These are phyloP conservation scores for Fusarium veterinarium DNA, from an alignment of 2,329 filamentous ascomycete species.

Conservation along the genomic window DNA sequence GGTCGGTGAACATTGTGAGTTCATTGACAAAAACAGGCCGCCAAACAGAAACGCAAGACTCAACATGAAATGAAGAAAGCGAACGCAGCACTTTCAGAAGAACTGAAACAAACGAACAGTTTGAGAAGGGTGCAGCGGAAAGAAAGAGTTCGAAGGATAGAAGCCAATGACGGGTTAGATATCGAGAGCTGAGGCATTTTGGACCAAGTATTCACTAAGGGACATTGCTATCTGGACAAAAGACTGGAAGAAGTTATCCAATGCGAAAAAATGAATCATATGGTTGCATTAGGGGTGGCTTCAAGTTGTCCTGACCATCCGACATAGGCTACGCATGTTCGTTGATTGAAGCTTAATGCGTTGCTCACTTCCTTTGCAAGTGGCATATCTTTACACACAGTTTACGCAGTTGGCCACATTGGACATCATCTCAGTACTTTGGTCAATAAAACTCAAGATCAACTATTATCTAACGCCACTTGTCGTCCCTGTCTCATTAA, in stretches of 20 bases:
- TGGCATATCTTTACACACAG: neutral
- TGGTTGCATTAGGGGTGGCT: neutral
- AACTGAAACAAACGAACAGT: neutral
- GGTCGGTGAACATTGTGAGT: neutral
- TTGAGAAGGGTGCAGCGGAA: neutral
- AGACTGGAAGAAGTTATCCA: neutral
- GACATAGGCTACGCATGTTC: neutral
- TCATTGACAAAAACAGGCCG: neutral
- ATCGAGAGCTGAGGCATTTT: neutral
- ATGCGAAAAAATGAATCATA: neutral
- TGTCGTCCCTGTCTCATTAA: neutral
- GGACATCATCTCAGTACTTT: neutral
- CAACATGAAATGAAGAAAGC: neutral
- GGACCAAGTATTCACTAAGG: neutral
- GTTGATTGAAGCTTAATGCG: neutral
- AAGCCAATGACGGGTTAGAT: neutral
- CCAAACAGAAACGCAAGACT: neutral
- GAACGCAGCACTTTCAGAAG: neutral
- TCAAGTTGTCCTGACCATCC: neutral
- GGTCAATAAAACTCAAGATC: neutral
- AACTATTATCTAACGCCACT: neutral
- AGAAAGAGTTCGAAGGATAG: neutral
- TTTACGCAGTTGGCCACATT: neutral
- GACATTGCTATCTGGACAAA: neutral
- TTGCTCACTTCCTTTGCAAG: neutral